These are phyloP conservation scores for Cyberlindnera misumaiensis DNA, from an alignment of 805 yeast species.

Conservation along the genomic window DNA sequence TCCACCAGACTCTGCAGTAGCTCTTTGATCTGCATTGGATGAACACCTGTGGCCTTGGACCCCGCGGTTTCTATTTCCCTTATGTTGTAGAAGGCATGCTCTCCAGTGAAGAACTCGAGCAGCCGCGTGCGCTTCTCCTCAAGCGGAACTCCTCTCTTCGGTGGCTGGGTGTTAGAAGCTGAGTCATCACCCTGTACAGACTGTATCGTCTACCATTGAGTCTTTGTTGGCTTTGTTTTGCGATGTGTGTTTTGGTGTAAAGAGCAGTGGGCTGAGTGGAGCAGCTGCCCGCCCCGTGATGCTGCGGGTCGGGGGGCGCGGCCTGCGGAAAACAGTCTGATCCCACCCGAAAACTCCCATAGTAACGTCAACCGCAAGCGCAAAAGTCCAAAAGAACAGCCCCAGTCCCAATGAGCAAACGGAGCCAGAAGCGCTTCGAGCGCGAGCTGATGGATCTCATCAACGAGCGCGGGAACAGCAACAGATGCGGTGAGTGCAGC, in stretches of 20 bases:
- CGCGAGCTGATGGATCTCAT: conserved; percentile 51
- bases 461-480: conserved; percentile 51
- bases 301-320: too few species aligned
- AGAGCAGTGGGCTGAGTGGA: too few species aligned
- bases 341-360: not conserved
- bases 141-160: conserved; percentile 27
- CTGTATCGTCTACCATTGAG: not conserved
- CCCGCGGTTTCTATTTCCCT: conserved; percentile 46
- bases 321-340: too few species aligned
- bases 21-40: conserved; percentile 50
- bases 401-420: conserved; percentile 1
- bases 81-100: conserved; percentile 37
- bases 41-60: conserved; percentile 37
- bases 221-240: not conserved
- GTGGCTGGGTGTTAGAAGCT: conserved; percentile 4
- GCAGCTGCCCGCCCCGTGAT: too few species aligned
- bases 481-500: conserved; percentile 77
- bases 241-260: too few species aligned
- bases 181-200: not conserved
- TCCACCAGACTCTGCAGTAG: conserved; percentile 39
- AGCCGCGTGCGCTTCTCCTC: conserved; percentile 36
- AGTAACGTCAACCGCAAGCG: too few species aligned
- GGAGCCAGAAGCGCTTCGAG: conserved; percentile 38
- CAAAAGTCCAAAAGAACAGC: not conserved
- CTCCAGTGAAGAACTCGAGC: conserved; percentile 32